Conservation (phyloP, 306 rosid species). For the Citrullus amarus region DNA sequence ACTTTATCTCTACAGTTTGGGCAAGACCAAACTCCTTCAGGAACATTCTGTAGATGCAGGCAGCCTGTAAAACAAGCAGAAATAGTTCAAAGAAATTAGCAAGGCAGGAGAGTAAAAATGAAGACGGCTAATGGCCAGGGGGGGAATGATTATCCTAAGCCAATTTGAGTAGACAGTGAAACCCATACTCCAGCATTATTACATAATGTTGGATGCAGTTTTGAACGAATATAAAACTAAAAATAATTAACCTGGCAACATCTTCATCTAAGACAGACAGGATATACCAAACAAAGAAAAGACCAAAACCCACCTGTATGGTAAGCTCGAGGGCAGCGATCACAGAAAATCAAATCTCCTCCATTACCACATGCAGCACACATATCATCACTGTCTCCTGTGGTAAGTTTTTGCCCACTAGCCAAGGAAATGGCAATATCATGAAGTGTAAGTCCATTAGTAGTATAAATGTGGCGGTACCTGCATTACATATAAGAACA, state of each 20-base stretch:
- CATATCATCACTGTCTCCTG: constrained; percentile 97
- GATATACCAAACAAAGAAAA: background rate
- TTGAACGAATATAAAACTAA: background rate
- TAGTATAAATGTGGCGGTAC: constrained; percentile 89
- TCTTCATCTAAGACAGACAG: background rate
- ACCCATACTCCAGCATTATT: background rate
- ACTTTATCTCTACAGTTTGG: constrained; percentile 65
- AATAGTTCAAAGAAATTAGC: background rate
- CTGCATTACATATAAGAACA: constrained; percentile 33
- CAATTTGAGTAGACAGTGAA: background rate
- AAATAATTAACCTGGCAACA: background rate
- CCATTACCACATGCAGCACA: constrained; percentile 90
- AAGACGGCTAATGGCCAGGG: background rate
- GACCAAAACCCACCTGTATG: constrained; percentile 58
- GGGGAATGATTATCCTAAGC: background rate
- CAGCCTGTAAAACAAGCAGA: constrained; percentile 42
- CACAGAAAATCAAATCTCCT: constrained; percentile 76
- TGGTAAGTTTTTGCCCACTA: constrained; percentile 80
- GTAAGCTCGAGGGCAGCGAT: constrained; percentile 87
- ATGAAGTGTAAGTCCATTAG: constrained; percentile 92
- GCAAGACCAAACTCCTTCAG: constrained; percentile 77
- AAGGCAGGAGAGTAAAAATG: background rate
- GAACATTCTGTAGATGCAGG: constrained; percentile 51
- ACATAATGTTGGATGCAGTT: background rate
- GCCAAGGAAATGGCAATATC: constrained; percentile 94